phyloP scores from a whole-genome alignment of 345 rosid species.

The Trapa bicornis region DNA sequence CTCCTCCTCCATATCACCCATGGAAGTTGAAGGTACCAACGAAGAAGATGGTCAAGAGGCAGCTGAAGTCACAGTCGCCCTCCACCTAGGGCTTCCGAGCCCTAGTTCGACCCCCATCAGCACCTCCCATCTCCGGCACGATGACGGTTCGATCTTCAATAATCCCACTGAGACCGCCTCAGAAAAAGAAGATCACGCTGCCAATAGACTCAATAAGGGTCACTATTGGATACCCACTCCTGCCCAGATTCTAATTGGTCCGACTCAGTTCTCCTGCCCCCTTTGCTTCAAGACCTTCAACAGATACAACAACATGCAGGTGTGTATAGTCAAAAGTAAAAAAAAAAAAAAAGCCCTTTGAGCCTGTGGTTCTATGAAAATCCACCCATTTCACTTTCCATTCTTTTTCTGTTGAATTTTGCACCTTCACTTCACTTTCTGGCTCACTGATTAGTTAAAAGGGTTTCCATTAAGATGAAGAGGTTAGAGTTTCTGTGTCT shows the following conservation, averaged over 20 bases:
- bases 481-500: background rate
- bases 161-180: conserved; percentile 22
- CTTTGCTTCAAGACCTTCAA: conserved; percentile 98
- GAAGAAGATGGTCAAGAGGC: conserved; percentile 16
- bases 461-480: no score
- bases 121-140: conserved; percentile 2
- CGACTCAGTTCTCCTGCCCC: conserved; percentile 95
- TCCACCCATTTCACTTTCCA: background rate
- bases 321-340: conserved; percentile 7
- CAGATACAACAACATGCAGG: conserved; percentile 99
- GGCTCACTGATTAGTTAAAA: no score
- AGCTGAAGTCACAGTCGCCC: conserved; percentile 52
- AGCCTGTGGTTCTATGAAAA: background rate
- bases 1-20: conserved; percentile 8
- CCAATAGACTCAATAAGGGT: conserved; percentile 36
- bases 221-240: conserved; percentile 99
- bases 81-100: conserved; percentile 74
- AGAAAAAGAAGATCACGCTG: conserved; percentile 31
- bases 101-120: conserved; percentile 20
- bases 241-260: conserved; percentile 92
- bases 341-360: background rate
- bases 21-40: conserved; percentile 24
- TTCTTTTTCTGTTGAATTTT: background rate
- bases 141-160: conserved; percentile 7
- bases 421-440: background rate